Base-by-base conservation (phyloP, 805 yeast genomes). In the Candida khao-thaluensis region DNA sequence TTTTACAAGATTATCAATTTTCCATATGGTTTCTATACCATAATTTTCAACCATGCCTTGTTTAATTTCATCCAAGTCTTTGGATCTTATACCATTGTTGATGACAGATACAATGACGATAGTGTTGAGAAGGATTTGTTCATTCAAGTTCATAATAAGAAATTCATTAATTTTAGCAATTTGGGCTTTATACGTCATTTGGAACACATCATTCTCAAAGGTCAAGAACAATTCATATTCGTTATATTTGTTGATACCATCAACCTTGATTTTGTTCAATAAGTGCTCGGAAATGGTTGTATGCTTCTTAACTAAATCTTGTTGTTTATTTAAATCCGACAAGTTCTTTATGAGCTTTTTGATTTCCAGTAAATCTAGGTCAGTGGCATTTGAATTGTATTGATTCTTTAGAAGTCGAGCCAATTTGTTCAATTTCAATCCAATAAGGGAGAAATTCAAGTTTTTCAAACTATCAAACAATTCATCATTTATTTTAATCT, bases 401-500 rank as follows among this genome's bases (percentile, higher is more conserved):
- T 81, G 81, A 4, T 66, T 63, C 56, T 88, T 95, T 30, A 93
- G 64, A 32, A 71, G 63, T 47, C 77, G 81, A 0, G 97, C 97
- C 41, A 79, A 66, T 17, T 66, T 57, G 56, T 88, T 90, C 31
- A 93, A 69, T 17, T 72, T 70, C 5, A 77, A 73, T 1, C 97
- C 97, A 24, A 90, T 82, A 17, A 80, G 72, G 2, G 90, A 84
- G 59, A 93, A 90, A 47, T 89, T 89, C 40, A 80, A 61, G 53
- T 79, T 77, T 45, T 79, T 76, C 11, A 90, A 66, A 5, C 71
- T 58, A 2, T 62, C 63, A 49, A 67, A 77, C 5, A 82, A 63
- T 8, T 69, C 64, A 47, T 82, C 87, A 25, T 65, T 62, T 5
- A 68, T 57, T 15, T 56, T 51, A 10, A 51, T 49, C 17, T 46